Evolutionary conservation across 257 asterid genomes (phyloP).

Genomic region (Phtheirospermum japonicum): DNA sequence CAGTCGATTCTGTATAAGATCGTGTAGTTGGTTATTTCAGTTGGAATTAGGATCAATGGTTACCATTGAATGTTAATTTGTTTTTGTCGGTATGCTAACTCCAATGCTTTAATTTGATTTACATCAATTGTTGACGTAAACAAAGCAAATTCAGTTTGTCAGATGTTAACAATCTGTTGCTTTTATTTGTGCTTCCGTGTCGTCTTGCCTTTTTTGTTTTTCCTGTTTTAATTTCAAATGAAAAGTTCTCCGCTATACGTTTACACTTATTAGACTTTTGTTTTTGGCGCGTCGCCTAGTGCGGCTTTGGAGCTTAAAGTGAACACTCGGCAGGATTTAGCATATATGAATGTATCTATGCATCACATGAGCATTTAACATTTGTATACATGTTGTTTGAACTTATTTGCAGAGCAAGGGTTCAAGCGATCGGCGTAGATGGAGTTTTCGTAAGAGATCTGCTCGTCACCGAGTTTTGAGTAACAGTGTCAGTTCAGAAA

Average conservation of each 20-base stretch:
- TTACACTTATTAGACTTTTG: not conserved
- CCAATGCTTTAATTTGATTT: constrained; percentile 3
- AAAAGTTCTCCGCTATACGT: not conserved
- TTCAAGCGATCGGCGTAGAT: constrained; percentile 69
- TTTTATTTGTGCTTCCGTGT: constrained; percentile 1
- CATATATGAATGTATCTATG: not conserved
- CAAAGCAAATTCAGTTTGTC: constrained; percentile 13
- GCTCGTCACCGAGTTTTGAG: constrained; percentile 74
- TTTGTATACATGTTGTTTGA: constrained; percentile 4
- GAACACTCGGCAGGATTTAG: constrained; percentile 1
- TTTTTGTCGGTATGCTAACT: constrained; percentile 1
- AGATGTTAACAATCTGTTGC: constrained; percentile 9
- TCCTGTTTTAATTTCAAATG: constrained; percentile 7
- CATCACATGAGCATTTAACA: constrained; percentile 17
- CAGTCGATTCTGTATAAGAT: constrained; percentile 18
- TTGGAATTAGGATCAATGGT: constrained; percentile 23
- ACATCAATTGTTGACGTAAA: not conserved
- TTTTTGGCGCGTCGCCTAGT: not conserved
- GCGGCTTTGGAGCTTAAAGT: constrained; percentile 8
- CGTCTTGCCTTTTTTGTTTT: not conserved
- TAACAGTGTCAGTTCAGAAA: constrained; percentile 60
- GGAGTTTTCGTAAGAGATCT: constrained; percentile 94
- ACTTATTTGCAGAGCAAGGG: constrained; percentile 58
- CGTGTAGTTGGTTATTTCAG: constrained; percentile 10
- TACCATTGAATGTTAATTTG: not conserved